These are phyloP conservation scores for Fusarium sp. DNA, from an alignment of 2,329 filamentous ascomycete genomes.

Conservation along the genomic window DNA sequence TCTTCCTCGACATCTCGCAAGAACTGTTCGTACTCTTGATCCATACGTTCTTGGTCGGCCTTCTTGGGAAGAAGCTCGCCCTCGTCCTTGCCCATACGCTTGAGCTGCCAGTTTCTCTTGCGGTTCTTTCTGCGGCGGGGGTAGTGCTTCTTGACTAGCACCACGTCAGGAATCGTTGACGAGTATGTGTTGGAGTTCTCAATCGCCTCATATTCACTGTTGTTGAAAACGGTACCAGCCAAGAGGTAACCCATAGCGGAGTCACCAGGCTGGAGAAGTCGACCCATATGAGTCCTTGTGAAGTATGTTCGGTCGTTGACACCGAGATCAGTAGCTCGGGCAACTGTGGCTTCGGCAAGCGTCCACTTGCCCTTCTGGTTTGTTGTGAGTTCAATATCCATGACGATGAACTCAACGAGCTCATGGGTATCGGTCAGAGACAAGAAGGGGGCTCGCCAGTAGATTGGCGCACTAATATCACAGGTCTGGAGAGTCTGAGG, in stretches of 20 bases:
- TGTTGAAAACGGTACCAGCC: conserved; percentile 92
- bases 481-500: conserved; percentile 90
- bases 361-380: conserved; percentile 82
- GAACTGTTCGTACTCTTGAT: conserved; percentile 97
- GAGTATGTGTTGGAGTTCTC: conserved; percentile 82
- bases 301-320: conserved; percentile 90
- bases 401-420: conserved; percentile 90
- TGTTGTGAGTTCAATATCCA: conserved; percentile 89
- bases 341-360: conserved; percentile 88
- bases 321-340: conserved; percentile 86
- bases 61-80: conserved; percentile 88
- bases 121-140: conserved; percentile 83
- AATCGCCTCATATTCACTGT: conserved; percentile 83
- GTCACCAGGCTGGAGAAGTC: conserved; percentile 87
- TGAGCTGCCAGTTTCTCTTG: conserved; percentile 91
- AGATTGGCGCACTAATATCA: conserved; percentile 83
- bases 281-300: conserved; percentile 88
- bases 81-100: conserved; percentile 91
- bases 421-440: conserved; percentile 86
- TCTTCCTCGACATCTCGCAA: conserved; percentile 97
- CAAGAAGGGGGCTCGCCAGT: conserved; percentile 91
- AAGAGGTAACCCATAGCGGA: conserved; percentile 95
- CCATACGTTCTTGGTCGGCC: conserved; percentile 86
- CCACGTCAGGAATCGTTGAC: conserved; percentile 86
- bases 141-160: conserved; percentile 98